Evolutionary conservation across 2,329 filamentous ascomycete species (phyloP).

Genomic region (Fusarium sp.): DNA sequence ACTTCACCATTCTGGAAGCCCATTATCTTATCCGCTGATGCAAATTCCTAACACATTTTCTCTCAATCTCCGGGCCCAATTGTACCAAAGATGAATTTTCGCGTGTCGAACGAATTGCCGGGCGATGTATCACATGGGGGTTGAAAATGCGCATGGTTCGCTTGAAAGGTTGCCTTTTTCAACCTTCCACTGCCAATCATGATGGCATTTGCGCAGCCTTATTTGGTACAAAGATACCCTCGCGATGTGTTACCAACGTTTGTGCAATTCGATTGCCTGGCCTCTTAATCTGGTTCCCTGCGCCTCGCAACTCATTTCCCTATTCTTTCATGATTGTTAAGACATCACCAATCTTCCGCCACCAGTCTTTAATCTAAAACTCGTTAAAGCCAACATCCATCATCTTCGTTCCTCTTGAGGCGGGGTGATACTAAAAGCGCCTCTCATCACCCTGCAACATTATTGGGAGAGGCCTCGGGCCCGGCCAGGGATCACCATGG

Average conservation of each 20-base stretch:
- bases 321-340: slow-evolving; percentile 15
- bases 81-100: slow-evolving; percentile 1
- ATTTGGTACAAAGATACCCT: slow-evolving; percentile 24
- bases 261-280: slow-evolving; percentile 9
- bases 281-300: slow-evolving; percentile 10
- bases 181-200: slow-evolving; percentile 34
- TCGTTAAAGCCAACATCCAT: slow-evolving; percentile 7
- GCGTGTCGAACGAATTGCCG: background rate
- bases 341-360: background rate
- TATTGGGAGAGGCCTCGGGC: slow-evolving; percentile 22
- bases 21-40: background rate
- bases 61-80: slow-evolving; percentile 2
- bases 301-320: slow-evolving; percentile 12
- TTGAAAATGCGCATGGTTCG: slow-evolving; percentile 33
- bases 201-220: slow-evolving; percentile 20
- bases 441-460: slow-evolving; percentile 22
- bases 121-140: slow-evolving; percentile 16
- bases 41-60: slow-evolving; percentile 3
- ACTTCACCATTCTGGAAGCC: slow-evolving; percentile 12
- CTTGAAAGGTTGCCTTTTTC: slow-evolving; percentile 29
- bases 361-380: slow-evolving; percentile 13
- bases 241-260: slow-evolving; percentile 16
- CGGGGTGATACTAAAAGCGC: slow-evolving; percentile 27
- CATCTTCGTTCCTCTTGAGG: slow-evolving; percentile 16
- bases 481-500: slow-evolving; percentile 16